Conservation (phyloP, 352 stramenopile species). For the Globisporangium apiculatum region DNA sequence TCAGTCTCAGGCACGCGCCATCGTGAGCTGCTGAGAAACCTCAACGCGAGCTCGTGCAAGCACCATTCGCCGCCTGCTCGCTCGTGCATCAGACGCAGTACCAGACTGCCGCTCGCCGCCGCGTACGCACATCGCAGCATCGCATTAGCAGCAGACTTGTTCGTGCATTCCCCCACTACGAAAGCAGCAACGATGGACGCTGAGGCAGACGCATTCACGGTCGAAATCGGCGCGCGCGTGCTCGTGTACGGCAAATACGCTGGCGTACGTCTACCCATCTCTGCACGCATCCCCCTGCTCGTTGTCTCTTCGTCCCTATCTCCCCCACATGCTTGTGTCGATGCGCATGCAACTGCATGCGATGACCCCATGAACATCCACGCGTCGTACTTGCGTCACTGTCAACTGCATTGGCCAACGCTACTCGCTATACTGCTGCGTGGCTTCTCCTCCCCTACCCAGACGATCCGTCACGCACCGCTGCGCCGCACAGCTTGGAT, state of each 20-base stretch:
- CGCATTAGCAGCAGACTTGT: not conserved
- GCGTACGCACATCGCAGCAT: not conserved
- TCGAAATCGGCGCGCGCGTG: slow-evolving; percentile 39
- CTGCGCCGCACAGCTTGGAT: slow-evolving; percentile 45
- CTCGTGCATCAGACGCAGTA: no score
- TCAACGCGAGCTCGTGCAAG: not conserved
- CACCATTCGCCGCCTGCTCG: no score
- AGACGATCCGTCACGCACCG: slow-evolving; percentile 67
- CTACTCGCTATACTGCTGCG: no score
- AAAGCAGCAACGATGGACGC: slow-evolving; percentile 15
- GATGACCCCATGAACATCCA: no score
- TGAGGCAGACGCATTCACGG: slow-evolving; percentile 22
- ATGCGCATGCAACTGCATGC: no score
- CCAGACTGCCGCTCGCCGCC: no score
- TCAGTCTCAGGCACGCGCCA: not conserved
- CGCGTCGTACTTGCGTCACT: no score
- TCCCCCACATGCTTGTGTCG: not conserved
- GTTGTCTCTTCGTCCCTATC: not conserved
- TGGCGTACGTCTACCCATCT: slow-evolving; percentile 31
- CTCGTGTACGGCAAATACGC: slow-evolving; percentile 77
- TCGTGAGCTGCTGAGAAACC: not conserved
- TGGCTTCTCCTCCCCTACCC: not conserved
- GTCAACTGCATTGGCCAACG: no score
- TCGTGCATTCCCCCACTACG: no score
- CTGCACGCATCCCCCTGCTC: not conserved